A percentile compares a stretch with the other conserved stretches of the same genome.
Conservation (phyloP, 106 monocot genomes). For the Amphibolis antarctica region DNA sequence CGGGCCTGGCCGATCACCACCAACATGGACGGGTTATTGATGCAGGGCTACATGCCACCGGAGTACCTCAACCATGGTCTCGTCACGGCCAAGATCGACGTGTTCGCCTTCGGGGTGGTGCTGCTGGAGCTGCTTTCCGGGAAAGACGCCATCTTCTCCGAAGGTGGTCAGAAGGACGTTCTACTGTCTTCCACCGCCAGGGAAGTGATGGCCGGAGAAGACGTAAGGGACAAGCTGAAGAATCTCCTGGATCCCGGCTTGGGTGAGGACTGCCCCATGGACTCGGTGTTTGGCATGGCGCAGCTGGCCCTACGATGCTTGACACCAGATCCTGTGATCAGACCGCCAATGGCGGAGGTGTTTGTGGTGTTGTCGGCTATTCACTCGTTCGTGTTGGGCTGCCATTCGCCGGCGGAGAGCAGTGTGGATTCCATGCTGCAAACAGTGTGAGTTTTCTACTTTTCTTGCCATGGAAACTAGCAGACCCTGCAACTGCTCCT, state of each 20-base stretch:
- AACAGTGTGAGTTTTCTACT: constrained; percentile 15
- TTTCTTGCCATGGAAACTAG: not conserved
- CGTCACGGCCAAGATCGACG: constrained; percentile 69
- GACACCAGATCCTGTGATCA: constrained; percentile 20
- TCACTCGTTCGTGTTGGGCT: constrained; percentile 49
- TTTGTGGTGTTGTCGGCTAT: constrained; percentile 49
- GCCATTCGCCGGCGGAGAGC: constrained; percentile 48
- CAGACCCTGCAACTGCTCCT: not conserved
- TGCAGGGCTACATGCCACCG: constrained; percentile 60
- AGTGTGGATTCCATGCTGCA: constrained; percentile 28
- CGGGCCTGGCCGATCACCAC: no score
- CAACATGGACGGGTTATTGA: not conserved
- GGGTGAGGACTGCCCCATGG: constrained; percentile 45
- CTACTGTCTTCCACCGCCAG: constrained; percentile 28
- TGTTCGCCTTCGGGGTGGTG: constrained; percentile 78
- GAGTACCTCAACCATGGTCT: constrained; percentile 91
- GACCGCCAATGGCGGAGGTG: constrained; percentile 42
- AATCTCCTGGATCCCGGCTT: constrained; percentile 49
- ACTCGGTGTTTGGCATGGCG: constrained; percentile 54
- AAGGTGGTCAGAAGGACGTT: constrained; percentile 11
- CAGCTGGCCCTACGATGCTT: constrained; percentile 67
- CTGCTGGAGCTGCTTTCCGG: constrained; percentile 74
- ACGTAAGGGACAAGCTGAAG: constrained; percentile 44
- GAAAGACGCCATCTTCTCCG: constrained; percentile 29
- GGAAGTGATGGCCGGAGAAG: constrained; percentile 35